Evolutionary conservation across 2,329 filamentous ascomycete genomes (phyloP).

Genomic region (Colletotrichum lupini): DNA sequence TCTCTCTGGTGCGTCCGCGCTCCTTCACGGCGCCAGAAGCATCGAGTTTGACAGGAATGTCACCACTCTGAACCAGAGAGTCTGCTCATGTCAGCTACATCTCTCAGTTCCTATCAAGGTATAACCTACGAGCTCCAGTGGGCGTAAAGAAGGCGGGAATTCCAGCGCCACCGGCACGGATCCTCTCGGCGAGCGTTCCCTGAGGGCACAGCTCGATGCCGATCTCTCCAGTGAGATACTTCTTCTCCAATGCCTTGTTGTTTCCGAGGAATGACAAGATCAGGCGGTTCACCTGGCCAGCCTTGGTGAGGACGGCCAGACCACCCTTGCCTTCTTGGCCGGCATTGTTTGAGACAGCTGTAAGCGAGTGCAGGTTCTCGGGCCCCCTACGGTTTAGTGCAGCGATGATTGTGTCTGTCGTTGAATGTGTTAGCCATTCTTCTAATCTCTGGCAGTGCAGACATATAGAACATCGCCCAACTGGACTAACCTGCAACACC

Average conservation of each 20-base stretch:
- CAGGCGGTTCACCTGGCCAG: conserved; percentile 77
- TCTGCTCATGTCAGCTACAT: conserved; percentile 47
- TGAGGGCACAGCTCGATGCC: conserved; percentile 82
- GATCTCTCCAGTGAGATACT: conserved; percentile 80
- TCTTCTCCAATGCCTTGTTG: conserved; percentile 80
- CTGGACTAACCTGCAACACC: conserved; percentile 72
- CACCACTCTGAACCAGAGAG: conserved; percentile 74
- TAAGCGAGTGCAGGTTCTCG: conserved; percentile 73
- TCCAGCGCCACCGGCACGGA: conserved; percentile 78
- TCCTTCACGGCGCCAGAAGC: conserved; percentile 70
- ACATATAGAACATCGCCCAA: conserved; percentile 36
- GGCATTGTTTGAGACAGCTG: conserved; percentile 85
- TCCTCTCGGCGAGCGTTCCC: conserved; percentile 78
- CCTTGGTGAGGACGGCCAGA: conserved; percentile 74
- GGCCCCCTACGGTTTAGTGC: conserved; percentile 71
- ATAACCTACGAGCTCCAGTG: conserved; percentile 69
- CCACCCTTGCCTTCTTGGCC: conserved; percentile 76
- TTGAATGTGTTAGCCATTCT: not conserved
- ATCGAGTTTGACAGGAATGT: conserved; percentile 73
- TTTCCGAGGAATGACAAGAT: conserved; percentile 81
- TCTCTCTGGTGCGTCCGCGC: conserved; percentile 74
- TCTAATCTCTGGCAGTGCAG: not conserved
- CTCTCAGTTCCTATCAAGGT: conserved; percentile 38
- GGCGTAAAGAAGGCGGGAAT: conserved; percentile 87
- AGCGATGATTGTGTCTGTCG: conserved; percentile 75